Percentiles rank a stretch among this genome's conserved stretches.
phyloP scores from a whole-genome alignment of 352 stramenopile genomes.

The Thalassiosira mediterranea region DNA sequence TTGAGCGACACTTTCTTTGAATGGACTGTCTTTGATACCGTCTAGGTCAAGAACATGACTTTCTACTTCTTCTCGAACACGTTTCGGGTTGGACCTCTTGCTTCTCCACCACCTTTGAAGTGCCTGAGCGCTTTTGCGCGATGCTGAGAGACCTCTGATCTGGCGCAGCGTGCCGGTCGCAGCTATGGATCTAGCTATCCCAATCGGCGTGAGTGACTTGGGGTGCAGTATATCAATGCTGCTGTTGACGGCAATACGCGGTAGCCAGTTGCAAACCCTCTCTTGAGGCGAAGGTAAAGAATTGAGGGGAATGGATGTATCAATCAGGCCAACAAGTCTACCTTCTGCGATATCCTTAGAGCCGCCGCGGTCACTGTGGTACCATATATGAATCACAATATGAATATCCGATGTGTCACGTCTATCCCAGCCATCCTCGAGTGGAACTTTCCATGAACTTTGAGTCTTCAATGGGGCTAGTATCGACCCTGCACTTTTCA shows the following conservation, averaged over 20 bases:
- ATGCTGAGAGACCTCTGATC: conserved; percentile 15
- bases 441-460: not conserved
- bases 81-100: not conserved
- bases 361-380: conserved; percentile 1
- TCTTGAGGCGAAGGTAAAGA: not conserved
- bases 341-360: not conserved
- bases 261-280: conserved; percentile 21
- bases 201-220: conserved; percentile 23
- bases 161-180: conserved; percentile 33
- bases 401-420: not conserved
- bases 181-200: conserved; percentile 32
- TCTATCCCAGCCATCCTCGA: conserved; percentile 4
- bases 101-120: conserved; percentile 41
- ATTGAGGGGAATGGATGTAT: conserved; percentile 10
- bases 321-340: conserved; percentile 15
- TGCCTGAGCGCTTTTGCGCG: not conserved
- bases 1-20: not conserved
- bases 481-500: not conserved
- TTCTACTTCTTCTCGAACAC: not conserved
- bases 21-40: too few species aligned
- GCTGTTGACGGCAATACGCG: conserved; percentile 20
- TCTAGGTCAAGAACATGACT: too few species aligned
- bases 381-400: conserved; percentile 18
- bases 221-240: conserved; percentile 36
- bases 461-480: not conserved